Evolutionary conservation across 2,329 filamentous ascomycete species (phyloP).

Genomic region (Claviceps sp.): DNA sequence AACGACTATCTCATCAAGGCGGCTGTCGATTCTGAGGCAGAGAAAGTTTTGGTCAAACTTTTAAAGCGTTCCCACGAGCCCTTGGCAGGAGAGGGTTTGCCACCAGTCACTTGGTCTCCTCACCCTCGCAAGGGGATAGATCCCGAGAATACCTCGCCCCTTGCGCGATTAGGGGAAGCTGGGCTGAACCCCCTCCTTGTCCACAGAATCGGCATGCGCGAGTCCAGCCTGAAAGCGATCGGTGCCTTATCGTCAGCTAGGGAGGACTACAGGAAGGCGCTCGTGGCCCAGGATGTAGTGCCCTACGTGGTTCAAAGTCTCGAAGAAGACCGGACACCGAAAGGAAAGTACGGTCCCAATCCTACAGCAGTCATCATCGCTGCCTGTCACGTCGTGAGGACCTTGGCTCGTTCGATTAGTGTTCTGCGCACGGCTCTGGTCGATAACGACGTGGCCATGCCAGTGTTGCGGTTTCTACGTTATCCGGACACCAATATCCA

Average conservation of each 20-base stretch:
- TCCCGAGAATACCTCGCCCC: constrained; percentile 18
- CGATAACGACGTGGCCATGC: constrained; percentile 68
- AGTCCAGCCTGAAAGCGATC: constrained; percentile 63
- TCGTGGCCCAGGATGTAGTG: constrained; percentile 72
- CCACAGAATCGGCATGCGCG: constrained; percentile 64
- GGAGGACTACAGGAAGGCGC: constrained; percentile 68
- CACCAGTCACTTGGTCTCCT: constrained; percentile 26
- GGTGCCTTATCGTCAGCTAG: constrained; percentile 71
- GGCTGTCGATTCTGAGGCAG: constrained; percentile 52
- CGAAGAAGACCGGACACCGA: too few relatives aligned
- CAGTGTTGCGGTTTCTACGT: constrained; percentile 61
- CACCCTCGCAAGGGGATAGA: constrained; percentile 22
- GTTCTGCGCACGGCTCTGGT: constrained; percentile 76
- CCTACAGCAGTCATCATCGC: constrained; percentile 67
- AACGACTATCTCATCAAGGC: constrained; percentile 69
- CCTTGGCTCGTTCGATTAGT: constrained; percentile 72
- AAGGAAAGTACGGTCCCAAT: constrained; percentile 49
- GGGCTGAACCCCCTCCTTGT: constrained; percentile 46
- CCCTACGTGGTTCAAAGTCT: constrained; percentile 76
- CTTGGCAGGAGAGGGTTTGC: constrained; percentile 18
- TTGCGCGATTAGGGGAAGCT: constrained; percentile 41
- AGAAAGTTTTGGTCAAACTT: constrained; percentile 32
- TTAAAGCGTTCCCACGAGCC: constrained; percentile 39
- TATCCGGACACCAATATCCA: constrained; percentile 68
- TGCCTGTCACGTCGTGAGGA: constrained; percentile 69